Conservation (phyloP, 257 asterid species). For the Ballota nigra region DNA sequence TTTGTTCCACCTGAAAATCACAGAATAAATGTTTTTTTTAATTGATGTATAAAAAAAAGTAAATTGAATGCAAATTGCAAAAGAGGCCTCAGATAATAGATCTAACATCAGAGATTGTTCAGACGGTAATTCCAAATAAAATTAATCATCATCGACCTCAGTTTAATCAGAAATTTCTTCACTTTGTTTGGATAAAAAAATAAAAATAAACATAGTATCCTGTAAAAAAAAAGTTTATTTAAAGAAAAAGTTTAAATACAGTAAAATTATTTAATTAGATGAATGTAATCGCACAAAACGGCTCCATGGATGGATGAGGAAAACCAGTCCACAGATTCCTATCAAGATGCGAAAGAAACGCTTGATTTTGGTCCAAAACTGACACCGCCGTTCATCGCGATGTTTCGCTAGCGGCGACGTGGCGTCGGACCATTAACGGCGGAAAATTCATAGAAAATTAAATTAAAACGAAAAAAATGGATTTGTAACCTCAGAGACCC, state of each 20-base stretch:
- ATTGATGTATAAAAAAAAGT: too few species aligned
- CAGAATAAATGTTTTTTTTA: too few species aligned
- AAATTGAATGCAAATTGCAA: not conserved
- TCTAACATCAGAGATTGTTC: constrained; percentile 50
- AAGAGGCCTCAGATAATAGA: constrained; percentile 57
- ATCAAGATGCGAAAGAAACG: constrained; percentile 55
- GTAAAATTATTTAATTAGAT: not conserved
- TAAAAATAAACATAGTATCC: too few species aligned
- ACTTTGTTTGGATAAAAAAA: not conserved
- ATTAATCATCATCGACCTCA: constrained; percentile 45
- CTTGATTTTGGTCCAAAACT: constrained; percentile 47
- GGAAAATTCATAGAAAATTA: not conserved
- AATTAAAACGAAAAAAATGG: not conserved
- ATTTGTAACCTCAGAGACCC: constrained; percentile 19
- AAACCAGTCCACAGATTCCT: constrained; percentile 60
- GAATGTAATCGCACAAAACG: constrained; percentile 70
- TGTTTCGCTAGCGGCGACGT: constrained; percentile 52
- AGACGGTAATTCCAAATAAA: constrained; percentile 76
- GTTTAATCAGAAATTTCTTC: not conserved
- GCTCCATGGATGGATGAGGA: constrained; percentile 47
- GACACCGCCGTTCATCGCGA: constrained; percentile 54
- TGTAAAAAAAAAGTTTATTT: too few species aligned
- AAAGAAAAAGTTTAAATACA: too few species aligned
- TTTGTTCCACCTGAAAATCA: too few species aligned
- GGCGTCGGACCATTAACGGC: constrained; percentile 44